Evolutionary conservation across 176 grass and related monocot genomes (phyloP), one percentile per base, ranked within the genome.

Genomic region (Dactylis glomerata): DNA sequence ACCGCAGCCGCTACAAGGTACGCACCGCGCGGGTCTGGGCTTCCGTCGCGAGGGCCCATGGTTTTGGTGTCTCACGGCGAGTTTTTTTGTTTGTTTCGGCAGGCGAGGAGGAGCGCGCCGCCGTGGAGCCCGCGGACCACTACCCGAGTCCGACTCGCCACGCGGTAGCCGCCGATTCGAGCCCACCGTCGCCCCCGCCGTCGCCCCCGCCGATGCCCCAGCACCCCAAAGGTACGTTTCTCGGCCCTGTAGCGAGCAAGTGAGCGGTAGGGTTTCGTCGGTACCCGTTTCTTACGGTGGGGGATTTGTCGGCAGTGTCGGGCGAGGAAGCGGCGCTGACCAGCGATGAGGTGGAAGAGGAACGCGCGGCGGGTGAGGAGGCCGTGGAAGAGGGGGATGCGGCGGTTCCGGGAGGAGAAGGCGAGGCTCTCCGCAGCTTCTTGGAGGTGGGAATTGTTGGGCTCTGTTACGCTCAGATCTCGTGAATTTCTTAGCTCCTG

Each of bases 381-480:
- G 37, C 4, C 14, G 76, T 62, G 68, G 15, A 40, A 44, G 5
- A 26, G 14, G 1, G 64, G 10, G 33, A 78, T 16, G 75, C 16
- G 30, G 57, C 5, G 22, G 45, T 16, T 8, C 37, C 67, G 33
- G 75, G 6, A 73, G 70, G 15, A 10, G 81, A n/a, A 17, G 85
- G 68, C 1, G 61, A 76, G 50, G 61, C 59, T n/a, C 81, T 87
- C 33, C 76, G 81, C 6, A 59, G 0, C 40, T 87, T 91, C 61
- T 34, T 84, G 15, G 69, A 91, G 81, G 85, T 91, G 42, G 14
- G 30, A 5, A 50, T 27, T 61, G 75, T 20, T 24, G 28, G 1
- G 3, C 68, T 77, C 30, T n/a, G n/a, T 56, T 33, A 1, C 14
- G 19, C 37, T 49, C 34, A 67, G 61, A 69, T 82, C 69, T 54